Conservation (phyloP, 176 grass and related monocot genomes). For the Cymbopogon citratus region DNA sequence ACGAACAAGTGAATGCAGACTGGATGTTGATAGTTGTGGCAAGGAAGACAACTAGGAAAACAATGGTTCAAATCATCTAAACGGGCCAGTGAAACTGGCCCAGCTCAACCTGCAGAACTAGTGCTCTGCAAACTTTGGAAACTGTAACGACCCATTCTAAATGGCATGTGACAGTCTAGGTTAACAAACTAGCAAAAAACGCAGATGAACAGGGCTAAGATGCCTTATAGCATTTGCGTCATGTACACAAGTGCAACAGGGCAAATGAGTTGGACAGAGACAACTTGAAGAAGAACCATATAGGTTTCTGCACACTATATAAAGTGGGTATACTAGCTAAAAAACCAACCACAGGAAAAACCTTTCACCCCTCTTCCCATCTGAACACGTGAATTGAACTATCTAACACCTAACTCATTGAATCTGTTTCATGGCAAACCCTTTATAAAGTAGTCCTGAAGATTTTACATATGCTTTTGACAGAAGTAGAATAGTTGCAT, state of each 20-base stretch:
- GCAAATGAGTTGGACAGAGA: not conserved
- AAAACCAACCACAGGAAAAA: not conserved
- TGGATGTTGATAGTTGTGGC: too few species aligned
- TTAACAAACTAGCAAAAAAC: too few species aligned
- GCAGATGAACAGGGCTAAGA: too few species aligned
- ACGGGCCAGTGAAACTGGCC: too few species aligned
- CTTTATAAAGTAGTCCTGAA: not conserved
- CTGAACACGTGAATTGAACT: not conserved
- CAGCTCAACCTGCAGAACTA: too few species aligned
- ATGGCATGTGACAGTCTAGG: too few species aligned
- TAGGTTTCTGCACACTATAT: not conserved
- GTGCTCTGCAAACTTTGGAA: too few species aligned
- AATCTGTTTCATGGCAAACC: not conserved
- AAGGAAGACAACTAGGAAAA: too few species aligned
- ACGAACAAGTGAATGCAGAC: too few species aligned
- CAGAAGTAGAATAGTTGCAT: not conserved
- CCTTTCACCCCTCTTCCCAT: not conserved
- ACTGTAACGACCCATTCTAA: too few species aligned
- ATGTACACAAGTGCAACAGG: not conserved
- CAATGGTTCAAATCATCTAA: too few species aligned
- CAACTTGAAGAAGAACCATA: not conserved
- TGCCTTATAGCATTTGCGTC: too few species aligned
- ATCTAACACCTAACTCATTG: not conserved
- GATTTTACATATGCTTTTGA: not conserved
- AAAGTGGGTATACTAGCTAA: not conserved